These are phyloP conservation scores for Clarireedia hainanense DNA, from an alignment of 2,329 filamentous ascomycete species.

Conservation along the genomic window DNA sequence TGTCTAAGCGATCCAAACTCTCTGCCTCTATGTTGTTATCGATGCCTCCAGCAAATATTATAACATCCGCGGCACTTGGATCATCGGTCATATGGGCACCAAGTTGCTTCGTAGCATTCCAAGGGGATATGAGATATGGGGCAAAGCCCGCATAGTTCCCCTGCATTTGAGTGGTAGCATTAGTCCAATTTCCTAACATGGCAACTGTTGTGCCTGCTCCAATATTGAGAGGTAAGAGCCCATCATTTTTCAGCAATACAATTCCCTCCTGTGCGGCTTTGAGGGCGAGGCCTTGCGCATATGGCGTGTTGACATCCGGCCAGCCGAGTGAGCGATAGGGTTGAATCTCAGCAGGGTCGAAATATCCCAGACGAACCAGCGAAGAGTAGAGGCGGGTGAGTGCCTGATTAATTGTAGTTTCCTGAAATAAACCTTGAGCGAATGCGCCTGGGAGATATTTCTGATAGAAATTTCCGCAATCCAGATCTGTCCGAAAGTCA, in stretches of 20 bases:
- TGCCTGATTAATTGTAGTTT: conserved; percentile 39
- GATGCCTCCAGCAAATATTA: conserved; percentile 48
- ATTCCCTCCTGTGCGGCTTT: conserved; percentile 21
- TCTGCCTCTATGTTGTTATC: conserved; percentile 46
- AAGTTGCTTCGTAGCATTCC: conserved; percentile 40
- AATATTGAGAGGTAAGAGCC: conserved; percentile 16
- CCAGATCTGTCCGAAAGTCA: conserved; percentile 11
- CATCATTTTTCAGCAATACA: conserved; percentile 23
- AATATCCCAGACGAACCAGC: conserved; percentile 49
- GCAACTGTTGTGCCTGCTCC: neutral
- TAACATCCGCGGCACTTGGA: conserved; percentile 38
- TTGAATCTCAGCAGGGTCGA: conserved; percentile 39
- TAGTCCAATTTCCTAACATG: conserved; percentile 2
- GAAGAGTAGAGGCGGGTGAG: conserved; percentile 45
- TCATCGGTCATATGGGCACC: conserved; percentile 26
- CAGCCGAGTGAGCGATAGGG: conserved; percentile 46
- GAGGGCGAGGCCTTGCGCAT: conserved; percentile 15
- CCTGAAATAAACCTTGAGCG: conserved; percentile 34
- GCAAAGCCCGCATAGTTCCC: conserved; percentile 20
- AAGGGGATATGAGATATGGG: conserved; percentile 19
- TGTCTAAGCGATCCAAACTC: conserved; percentile 37
- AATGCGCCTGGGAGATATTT: conserved; percentile 14
- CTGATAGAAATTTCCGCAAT: conserved; percentile 18
- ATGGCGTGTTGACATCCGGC: conserved; percentile 27
- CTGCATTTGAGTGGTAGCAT: conserved; percentile 22